Base-by-base conservation (phyloP, 495 filamentous ascomycete species). In the Lasiosphaeria ovina region DNA sequence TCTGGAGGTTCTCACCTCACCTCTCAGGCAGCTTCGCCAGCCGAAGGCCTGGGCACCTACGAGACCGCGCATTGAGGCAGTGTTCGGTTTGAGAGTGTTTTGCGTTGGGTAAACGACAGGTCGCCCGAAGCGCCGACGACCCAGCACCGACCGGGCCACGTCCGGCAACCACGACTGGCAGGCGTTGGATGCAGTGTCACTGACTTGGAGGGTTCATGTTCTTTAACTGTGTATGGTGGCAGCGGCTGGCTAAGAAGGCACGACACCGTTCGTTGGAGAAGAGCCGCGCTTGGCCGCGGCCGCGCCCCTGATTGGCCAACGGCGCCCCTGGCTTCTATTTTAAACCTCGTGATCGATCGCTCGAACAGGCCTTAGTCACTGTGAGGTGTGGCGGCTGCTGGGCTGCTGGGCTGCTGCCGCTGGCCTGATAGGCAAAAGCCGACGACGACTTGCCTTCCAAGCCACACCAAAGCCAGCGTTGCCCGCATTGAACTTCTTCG, bases 21-120 rank as follows among this genome's bases (percentile, higher is more conserved):
- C 7, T 47, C 12, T n/a, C 6, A 47, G 44, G 16, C 12, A 47
- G 44, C 44, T 11, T 14, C 12, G 16, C 44, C 8, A 11, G 5
- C 4, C 12, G 16, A 47, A 47, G 33, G 4, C 36, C 52, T 8
- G 40, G 52, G 35, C 12, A 9, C 12, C 5, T 33, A 54, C 12
- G 40, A 51, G 35, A 24, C 57, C 35, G 50, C 14, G 44, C 48
- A 59, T 48, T 64, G 66, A 65, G 68, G 68, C 66, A 70, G 68
- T 70, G 68, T 58, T 35, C 24, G 61, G 58, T 69, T 62, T 66
- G 63, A 58, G 45, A 55, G 52, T 45, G 48, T 51, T 47, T 61
- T 38, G 59, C 31, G 40, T 52, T 44, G 62, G 54, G 53, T 51
- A 57, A 66, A 66, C 64, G 66, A 68, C 57, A 68, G 68, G 68